Evolutionary conservation across 2,329 filamentous ascomycete genomes (phyloP).

Genomic region (Corynespora cassiicola): DNA sequence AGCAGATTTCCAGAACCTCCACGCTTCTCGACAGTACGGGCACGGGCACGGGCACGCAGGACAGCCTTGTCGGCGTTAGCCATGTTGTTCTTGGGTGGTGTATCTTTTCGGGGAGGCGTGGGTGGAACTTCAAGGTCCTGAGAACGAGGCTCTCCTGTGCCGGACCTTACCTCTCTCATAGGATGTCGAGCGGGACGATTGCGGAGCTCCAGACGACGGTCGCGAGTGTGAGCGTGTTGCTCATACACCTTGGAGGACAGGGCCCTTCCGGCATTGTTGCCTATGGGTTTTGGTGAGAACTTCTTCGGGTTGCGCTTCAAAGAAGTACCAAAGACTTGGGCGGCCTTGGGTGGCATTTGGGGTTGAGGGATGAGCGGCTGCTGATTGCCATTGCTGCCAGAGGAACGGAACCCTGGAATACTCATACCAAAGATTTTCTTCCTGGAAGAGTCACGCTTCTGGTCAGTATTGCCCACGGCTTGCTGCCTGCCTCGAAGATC

Average conservation of each 20-base stretch:
- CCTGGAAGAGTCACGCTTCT: slow-evolving; percentile 32
- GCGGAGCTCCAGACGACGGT: too few relatives aligned
- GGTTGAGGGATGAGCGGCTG: not conserved
- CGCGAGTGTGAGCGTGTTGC: slow-evolving; percentile 15
- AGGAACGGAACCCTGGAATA: slow-evolving; percentile 30
- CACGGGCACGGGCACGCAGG: too few relatives aligned
- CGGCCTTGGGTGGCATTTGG: slow-evolving; percentile 36
- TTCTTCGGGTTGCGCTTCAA: too few relatives aligned
- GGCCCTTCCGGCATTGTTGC: slow-evolving; percentile 21
- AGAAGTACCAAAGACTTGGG: slow-evolving; percentile 46
- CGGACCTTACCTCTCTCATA: not conserved
- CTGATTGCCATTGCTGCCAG: too few relatives aligned
- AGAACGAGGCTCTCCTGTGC: slow-evolving; percentile 3
- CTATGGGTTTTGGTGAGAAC: too few relatives aligned
- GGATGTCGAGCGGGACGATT: too few relatives aligned
- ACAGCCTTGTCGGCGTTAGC: too few relatives aligned
- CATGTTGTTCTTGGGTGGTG: slow-evolving; percentile 39
- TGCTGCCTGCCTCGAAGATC: not conserved
- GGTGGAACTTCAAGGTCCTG: slow-evolving; percentile 35
- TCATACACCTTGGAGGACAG: slow-evolving; percentile 26
- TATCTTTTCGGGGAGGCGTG: slow-evolving; percentile 53
- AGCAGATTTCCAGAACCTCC: slow-evolving; percentile 15
- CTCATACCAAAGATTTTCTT: slow-evolving; percentile 48
- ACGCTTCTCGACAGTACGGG: too few relatives aligned
- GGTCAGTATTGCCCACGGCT: slow-evolving; percentile 9